Base-by-base conservation (phyloP, 2,329 filamentous ascomycete genomes). In the Aureobasidium melanogenum region DNA sequence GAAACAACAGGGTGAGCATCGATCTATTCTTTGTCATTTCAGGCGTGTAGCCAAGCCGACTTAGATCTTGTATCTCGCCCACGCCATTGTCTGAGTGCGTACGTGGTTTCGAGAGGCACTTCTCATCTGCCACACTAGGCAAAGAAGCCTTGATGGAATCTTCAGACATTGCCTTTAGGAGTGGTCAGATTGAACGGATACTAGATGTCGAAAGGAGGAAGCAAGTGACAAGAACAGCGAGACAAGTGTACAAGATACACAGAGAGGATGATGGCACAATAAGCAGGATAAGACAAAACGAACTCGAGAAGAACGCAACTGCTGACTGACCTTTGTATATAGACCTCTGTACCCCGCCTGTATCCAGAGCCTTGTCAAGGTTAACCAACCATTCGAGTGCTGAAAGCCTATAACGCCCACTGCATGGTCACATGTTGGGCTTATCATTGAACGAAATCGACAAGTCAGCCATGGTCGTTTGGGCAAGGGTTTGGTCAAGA, bases 1-100 rank as follows among this genome's bases (percentile, higher is more conserved):
- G 83, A 69, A 86, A 86, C 14, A 86, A 74, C 1, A 87, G 73
- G 0, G 82, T 85, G 64, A 80, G 76, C 66, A 85, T 77, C 0
- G 83, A 85, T 34, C 84, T 78, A 64, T 86, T 86, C 24, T 82
- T 79, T 22, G 70, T 73, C 19, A 87, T 73, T 67, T 84, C 82
- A 5, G 81, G 77, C 61, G 77, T 80, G 71, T 87, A 87, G 30
- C 44, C 84, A 82, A 24, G 60, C 14, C 41, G 22, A 24, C 46
- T 56, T n/a, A 62, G 17, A 46, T 63, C 46, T 26, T 62, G 34
- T 17, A 63, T 36, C 28, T 52, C 59, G 2, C 30, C 44, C 22
- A 62, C 54, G 26, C 47, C 41, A 55, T 55, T 52, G 10, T 62
- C 60, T 22, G 34, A 26, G 2, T 15, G 26, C 10, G 43, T 47